Percentiles rank a stretch among this genome's conserved stretches.
Evolutionary conservation across 495 filamentous ascomycete genomes (phyloP).

Genomic region (Entonaema liquescens): DNA sequence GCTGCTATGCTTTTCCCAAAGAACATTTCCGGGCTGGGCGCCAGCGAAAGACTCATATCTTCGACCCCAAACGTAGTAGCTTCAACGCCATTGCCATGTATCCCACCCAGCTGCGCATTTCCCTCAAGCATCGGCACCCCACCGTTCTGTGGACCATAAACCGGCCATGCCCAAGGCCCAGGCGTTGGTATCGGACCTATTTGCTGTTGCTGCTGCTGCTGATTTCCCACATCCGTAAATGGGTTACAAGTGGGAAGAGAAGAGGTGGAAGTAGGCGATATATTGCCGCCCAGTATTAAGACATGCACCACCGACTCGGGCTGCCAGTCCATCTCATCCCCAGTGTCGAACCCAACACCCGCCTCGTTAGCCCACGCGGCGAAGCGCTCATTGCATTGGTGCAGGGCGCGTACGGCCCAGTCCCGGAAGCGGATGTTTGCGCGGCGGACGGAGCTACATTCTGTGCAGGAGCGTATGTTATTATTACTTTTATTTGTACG

Average conservation of each 20-base stretch:
- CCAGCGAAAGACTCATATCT: background rate
- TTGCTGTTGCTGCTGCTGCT: background rate
- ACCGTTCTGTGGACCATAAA: background rate
- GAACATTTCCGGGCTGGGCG: background rate
- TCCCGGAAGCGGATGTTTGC: constrained; percentile 41
- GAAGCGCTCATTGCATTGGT: constrained; percentile 21
- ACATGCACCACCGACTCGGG: constrained; percentile 44
- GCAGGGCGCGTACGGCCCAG: constrained; percentile 29
- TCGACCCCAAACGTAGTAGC: background rate
- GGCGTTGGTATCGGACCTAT: constrained; percentile 1
- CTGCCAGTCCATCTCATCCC: constrained; percentile 54
- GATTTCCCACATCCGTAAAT: background rate
- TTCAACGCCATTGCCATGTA: no score
- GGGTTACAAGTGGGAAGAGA: background rate
- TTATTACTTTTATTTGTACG: background rate
- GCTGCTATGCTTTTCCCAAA: no score
- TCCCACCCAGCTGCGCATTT: background rate
- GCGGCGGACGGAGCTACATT: constrained; percentile 41
- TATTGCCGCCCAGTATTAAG: constrained; percentile 10
- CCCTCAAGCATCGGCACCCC: background rate
- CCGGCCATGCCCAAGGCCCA: constrained; percentile 28
- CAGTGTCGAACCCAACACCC: constrained; percentile 38
- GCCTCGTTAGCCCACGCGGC: constrained; percentile 47
- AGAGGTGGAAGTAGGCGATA: background rate
- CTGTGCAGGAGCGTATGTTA: constrained; percentile 37